phyloP scores from a whole-genome alignment of 192 early-diverging fungal species.

The Entophlyctis luteolus region DNA sequence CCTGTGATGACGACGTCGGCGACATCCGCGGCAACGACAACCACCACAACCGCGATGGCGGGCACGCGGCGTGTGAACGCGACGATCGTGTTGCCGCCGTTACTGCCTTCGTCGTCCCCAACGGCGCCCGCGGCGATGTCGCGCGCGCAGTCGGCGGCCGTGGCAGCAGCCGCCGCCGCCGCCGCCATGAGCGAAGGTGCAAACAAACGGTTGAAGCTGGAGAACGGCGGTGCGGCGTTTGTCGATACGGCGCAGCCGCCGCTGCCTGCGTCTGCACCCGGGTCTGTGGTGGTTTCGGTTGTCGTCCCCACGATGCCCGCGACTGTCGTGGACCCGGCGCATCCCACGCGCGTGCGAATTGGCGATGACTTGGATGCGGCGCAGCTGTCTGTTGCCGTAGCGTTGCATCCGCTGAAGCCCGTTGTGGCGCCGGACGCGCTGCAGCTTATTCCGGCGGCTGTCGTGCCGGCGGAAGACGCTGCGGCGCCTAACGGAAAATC shows the following conservation, averaged over 20 bases:
- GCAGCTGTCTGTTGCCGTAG: conserved; percentile 1
- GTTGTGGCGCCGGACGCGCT: neutral
- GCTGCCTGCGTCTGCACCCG: neutral
- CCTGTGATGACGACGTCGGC: neutral
- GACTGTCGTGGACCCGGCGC: neutral
- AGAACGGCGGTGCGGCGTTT: neutral
- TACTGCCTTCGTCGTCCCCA: too few relatives aligned
- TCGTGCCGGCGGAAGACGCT: too few relatives aligned
- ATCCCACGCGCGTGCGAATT: neutral
- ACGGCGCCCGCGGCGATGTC: too few relatives aligned
- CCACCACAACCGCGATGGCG: too few relatives aligned
- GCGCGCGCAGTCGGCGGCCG: too few relatives aligned
- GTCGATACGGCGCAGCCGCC: neutral
- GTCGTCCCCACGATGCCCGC: too few relatives aligned
- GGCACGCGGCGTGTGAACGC: too few relatives aligned
- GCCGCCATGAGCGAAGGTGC: neutral
- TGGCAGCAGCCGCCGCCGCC: neutral
- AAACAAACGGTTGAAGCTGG: neutral
- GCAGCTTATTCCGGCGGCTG: conserved; percentile 11
- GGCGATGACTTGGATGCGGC: conserved; percentile 19
- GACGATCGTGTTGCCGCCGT: too few relatives aligned
- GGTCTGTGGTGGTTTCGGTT: neutral
- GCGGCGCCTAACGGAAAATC: too few relatives aligned
- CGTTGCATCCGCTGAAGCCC: neutral
- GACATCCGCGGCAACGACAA: too few relatives aligned